Base-by-base conservation (phyloP, 1,284 basidiomycete species). In the Peniophora sp. region DNA sequence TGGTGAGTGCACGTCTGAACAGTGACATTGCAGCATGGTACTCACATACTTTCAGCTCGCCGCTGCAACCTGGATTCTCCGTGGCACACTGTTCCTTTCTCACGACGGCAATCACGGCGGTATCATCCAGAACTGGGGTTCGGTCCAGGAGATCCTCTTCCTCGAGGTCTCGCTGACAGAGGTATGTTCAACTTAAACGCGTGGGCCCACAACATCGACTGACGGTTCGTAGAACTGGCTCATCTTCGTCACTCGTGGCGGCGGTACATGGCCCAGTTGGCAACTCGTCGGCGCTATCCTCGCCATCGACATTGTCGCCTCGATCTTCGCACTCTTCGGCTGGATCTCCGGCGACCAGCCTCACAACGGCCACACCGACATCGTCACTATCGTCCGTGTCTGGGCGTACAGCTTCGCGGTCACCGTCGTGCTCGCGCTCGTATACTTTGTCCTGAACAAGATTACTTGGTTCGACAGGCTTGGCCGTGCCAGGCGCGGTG, bases 81-180 rank as follows among this genome's bases (percentile, higher is more conserved):
- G 76, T 43, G 76, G 68, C 20, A 78, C 76, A 1, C 58, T 78
- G 51, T 77, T 75, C 63, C 57, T 75, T 46, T 54, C 56, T 32
- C 57, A 60, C 52, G 27, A 12, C 27, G 27, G 27, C 12, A 41
- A 41, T 8, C 15, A 20, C 37, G 74, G 74, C 20, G 76, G 76
- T 59, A 68, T 78, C 55, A 70, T 78, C 51, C 69, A 75, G 61
- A 78, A 78, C 62, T 78, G 67, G 54, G 76, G 74, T 41, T 65
- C 64, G 47, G 63, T 72, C 6, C 74, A 78, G 59, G 74, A 75
- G 58, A 69, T 78, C 48, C 59, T 78, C 48, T 78, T 77, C 68
- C 66, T 78, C 50, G 74, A 79, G 56, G 76, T 79, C n/a, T 72
- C 76, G 17, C 63, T 79, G 49, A 78, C 75, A 15, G 76, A 78